A percentile compares a stretch with the other conserved stretches of the same genome.
Evolutionary conservation across 139 green algal genomes (phyloP).

Genomic region (Choricystis sp.): DNA sequence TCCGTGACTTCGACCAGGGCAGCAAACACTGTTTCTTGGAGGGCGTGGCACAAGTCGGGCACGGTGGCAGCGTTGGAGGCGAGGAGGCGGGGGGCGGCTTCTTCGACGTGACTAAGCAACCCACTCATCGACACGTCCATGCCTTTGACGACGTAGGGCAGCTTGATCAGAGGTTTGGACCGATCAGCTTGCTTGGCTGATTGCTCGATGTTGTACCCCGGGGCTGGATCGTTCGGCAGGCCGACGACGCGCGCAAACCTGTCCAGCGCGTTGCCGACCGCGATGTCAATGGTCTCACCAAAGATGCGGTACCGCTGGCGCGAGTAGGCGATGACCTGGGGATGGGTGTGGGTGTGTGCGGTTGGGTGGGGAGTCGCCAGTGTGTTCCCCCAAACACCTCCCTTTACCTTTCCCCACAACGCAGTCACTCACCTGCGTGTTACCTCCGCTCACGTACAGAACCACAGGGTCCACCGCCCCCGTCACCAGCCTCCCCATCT

Average conservation of each 20-base stretch:
- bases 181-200: slow-evolving; percentile 39
- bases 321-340: slow-evolving; percentile 75
- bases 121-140: slow-evolving; percentile 90
- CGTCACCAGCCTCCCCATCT: slow-evolving; percentile 79
- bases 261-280: slow-evolving; percentile 83
- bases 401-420: background rate
- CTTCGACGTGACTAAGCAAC: slow-evolving; percentile 56
- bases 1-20: slow-evolving; percentile 93
- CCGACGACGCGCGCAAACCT: slow-evolving; percentile 58
- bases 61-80: slow-evolving; percentile 35
- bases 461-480: slow-evolving; percentile 73
- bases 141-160: slow-evolving; percentile 84
- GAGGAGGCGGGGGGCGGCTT: slow-evolving; percentile 6
- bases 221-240: slow-evolving; percentile 56
- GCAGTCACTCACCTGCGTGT: slow-evolving; percentile 48
- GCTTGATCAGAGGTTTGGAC: slow-evolving; percentile 47
- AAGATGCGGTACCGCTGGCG: slow-evolving; percentile 76
- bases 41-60: slow-evolving; percentile 73
- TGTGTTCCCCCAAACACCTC: background rate
- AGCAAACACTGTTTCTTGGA: slow-evolving; percentile 84
- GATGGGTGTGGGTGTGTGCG: background rate
- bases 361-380: background rate
- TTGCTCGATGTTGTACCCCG: slow-evolving; percentile 93
- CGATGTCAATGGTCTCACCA: slow-evolving; percentile 89
- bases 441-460: slow-evolving; percentile 80